Evolutionary conservation across 2,329 filamentous ascomycete genomes (phyloP), one percentile per base, ranked within the genome.

Genomic region (Orbilia oligospora): DNA sequence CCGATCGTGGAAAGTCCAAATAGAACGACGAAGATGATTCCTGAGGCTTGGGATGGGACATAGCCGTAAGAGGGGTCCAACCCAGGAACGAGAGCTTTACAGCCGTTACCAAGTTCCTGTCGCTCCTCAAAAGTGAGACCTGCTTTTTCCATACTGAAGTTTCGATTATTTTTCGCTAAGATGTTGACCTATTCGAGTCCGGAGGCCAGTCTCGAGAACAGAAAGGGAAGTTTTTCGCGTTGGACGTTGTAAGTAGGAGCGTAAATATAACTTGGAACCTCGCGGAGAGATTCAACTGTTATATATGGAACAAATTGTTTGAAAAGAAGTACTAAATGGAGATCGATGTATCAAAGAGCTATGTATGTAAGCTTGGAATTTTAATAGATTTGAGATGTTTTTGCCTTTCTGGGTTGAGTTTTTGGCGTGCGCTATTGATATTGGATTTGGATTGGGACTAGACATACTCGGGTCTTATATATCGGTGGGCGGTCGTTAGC

Each of bases 1-100:
- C 75, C 75, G 20, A 64, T n/a, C 5, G 68, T 78, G 2, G 75
- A 78, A 6, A 78, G 64, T 0, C 53, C 53, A 22, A 78, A 78
- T 0, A 78, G 55, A 14, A 78, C 55, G 6, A 78, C 20, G 46
- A 78, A 78, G 18, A 61, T 27, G n/a, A 78, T 78, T n/a, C 41
- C 68, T 5, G 75, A 65, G 9, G 68, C 61, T 20, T 33, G 51
- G 1, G 75, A 72, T 12, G 75, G 75, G 33, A 72, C 41, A n/a
- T 78, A 78, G 16, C 75, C 75, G 36, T 78, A 78, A 16, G 67
- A 8, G 8, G 75, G 68, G 5, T 64, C 48, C 18, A 65, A 5
- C 0, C 63, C 68, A 6, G 44, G 14, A n/a, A 78, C 65, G 22
- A 36, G 30, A 16, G 61, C 63, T 20, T 72, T 49, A 38, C 75